These are phyloP conservation scores for Agaricus sinodeliciosus DNA, from an alignment of 768 basidiomycete genomes.

Conservation along the genomic window DNA sequence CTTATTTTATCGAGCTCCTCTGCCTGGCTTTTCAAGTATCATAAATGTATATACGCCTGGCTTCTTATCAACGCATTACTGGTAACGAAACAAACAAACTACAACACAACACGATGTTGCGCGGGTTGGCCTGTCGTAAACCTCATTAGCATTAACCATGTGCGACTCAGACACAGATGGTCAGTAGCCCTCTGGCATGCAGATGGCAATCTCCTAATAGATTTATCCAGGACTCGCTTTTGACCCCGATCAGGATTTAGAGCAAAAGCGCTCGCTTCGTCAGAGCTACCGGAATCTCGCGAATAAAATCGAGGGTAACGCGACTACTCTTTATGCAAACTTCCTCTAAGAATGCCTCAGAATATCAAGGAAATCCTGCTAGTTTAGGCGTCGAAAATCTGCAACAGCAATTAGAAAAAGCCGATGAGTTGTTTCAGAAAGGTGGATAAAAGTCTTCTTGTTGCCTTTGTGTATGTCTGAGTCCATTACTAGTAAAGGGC, in stretches of 20 bases:
- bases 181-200: not conserved
- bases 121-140: not conserved
- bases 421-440: constrained; percentile 59
- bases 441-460: constrained; percentile 28
- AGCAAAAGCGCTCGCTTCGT: constrained; percentile 69
- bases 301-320: constrained; percentile 54
- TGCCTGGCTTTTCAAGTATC: too few species aligned
- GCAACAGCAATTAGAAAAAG: constrained; percentile 45
- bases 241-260: constrained; percentile 81
- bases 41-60: too few species aligned
- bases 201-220: too few species aligned
- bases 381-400: constrained; percentile 53
- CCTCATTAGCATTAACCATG: constrained; percentile 16
- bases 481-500: constrained; percentile 49
- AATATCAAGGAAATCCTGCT: constrained; percentile 45
- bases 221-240: constrained; percentile 38
- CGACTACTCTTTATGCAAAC: too few species aligned
- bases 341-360: constrained; percentile 16
- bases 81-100: constrained; percentile 18
- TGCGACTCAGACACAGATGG: constrained; percentile 25
- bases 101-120: constrained; percentile 27
- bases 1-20: too few species aligned
- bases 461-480: not conserved
- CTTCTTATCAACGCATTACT: too few species aligned
- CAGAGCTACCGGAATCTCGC: constrained; percentile 67